Percentiles rank a stretch among this genome's conserved stretches.
These are phyloP conservation scores for Pythium graminicola DNA, from an alignment of 352 stramenopile genomes.

Conservation along the genomic window DNA sequence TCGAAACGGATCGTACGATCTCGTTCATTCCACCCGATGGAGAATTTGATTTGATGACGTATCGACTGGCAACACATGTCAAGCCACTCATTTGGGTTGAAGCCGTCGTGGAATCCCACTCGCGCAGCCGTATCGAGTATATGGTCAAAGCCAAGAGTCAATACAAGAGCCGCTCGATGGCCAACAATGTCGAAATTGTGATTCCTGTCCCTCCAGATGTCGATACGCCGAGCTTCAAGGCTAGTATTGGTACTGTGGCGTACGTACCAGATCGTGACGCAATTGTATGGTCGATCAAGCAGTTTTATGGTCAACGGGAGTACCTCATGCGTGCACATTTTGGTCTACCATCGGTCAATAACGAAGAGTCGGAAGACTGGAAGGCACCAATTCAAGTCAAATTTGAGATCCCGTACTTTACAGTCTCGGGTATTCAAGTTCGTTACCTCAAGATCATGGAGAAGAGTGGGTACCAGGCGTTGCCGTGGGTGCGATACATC, in stretches of 20 bases:
- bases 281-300: conserved; percentile 99
- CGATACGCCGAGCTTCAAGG: conserved; percentile 98
- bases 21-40: conserved; percentile 99
- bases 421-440: conserved; percentile 97
- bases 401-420: conserved; percentile 96
- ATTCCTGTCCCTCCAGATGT: conserved; percentile 98
- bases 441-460: conserved; percentile 99
- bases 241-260: conserved; percentile 95
- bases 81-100: conserved; percentile 99
- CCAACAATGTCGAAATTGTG: conserved; percentile 99
- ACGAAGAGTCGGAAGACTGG: conserved; percentile 80
- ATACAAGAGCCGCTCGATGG: conserved; percentile 98
- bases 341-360: conserved; percentile 95
- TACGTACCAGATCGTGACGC: conserved; percentile 98
- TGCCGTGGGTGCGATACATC: conserved; percentile 99
- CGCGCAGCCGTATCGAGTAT: conserved; percentile 96
- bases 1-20: conserved; percentile 99
- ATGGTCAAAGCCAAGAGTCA: conserved; percentile 98
- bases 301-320: conserved; percentile 97
- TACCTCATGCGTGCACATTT: conserved; percentile 99
- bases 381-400: conserved; percentile 92
- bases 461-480: conserved; percentile 98
- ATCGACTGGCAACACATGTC: conserved; percentile 96
- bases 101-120: conserved; percentile 97
- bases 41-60: conserved; percentile 99